Conservation (phyloP, 192 early-diverging fungal species). For the Coemansia biformis region DNA sequence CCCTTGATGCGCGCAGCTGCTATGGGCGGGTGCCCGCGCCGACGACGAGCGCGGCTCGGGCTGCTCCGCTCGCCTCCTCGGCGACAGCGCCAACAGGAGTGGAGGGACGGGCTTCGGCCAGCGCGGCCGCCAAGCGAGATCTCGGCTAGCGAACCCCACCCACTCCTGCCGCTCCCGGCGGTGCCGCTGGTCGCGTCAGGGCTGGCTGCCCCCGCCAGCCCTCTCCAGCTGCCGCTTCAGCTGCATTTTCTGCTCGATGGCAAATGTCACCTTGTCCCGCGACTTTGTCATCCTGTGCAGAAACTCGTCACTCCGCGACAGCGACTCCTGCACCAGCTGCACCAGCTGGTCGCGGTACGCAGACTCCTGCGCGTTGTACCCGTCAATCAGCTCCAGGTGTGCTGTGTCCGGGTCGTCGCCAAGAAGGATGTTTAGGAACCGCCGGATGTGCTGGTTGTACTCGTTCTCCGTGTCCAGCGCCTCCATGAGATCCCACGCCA, state of each 20-base stretch:
- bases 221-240: conserved; percentile 37
- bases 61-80: too few relatives aligned
- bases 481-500: conserved; percentile 47
- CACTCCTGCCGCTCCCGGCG: too few relatives aligned
- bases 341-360: conserved; percentile 34
- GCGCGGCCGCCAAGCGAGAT: too few relatives aligned
- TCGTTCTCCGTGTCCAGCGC: conserved; percentile 39
- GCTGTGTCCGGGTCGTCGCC: conserved; percentile 46
- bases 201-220: background rate
- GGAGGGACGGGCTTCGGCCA: too few relatives aligned
- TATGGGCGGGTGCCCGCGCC: too few relatives aligned
- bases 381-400: conserved; percentile 35
- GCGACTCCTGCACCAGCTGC: conserved; percentile 42
- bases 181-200: too few relatives aligned
- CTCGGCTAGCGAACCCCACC: too few relatives aligned
- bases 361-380: conserved; percentile 25
- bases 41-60: too few relatives aligned
- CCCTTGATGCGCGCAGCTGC: too few relatives aligned
- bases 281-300: conserved; percentile 39
- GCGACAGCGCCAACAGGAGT: too few relatives aligned
- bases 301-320: conserved; percentile 47
- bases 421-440: conserved; percentile 43
- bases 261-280: conserved; percentile 36
- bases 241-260: conserved; percentile 36
- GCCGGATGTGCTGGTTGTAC: conserved; percentile 49